Conservation (phyloP, 2,329 filamentous ascomycete species). For the Aureobasidium sp. region DNA sequence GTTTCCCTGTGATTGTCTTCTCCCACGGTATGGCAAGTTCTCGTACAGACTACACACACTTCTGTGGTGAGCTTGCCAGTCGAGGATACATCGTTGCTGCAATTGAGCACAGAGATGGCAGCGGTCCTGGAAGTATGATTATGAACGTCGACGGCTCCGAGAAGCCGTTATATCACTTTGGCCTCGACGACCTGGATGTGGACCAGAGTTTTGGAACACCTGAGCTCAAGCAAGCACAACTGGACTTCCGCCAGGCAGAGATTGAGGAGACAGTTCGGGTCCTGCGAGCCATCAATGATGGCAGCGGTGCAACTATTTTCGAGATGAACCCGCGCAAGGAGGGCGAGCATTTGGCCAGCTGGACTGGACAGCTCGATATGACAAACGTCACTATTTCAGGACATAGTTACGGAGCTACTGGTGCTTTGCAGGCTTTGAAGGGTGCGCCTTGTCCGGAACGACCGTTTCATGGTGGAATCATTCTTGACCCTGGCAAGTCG, state of each 20-base stretch:
- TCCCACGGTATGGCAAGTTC: constrained; percentile 42
- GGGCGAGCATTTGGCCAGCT: constrained; percentile 42
- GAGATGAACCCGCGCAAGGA: constrained; percentile 43
- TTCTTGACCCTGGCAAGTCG: constrained; percentile 59
- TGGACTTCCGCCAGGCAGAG: constrained; percentile 40
- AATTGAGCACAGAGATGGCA: constrained; percentile 42
- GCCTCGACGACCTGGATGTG: constrained; percentile 18
- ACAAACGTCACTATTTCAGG: constrained; percentile 51
- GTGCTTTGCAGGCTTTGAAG: constrained; percentile 54
- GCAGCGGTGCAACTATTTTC: constrained; percentile 29
- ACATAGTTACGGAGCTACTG: constrained; percentile 61
- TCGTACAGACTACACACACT: constrained; percentile 40
- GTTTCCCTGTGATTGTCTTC: constrained; percentile 39
- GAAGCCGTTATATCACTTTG: constrained; percentile 14
- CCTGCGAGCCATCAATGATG: constrained; percentile 34
- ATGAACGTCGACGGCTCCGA: constrained; percentile 29
- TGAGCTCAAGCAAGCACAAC: constrained; percentile 36
- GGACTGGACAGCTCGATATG: constrained; percentile 49
- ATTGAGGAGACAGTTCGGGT: constrained; percentile 39
- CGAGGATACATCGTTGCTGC: constrained; percentile 41
- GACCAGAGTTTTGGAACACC: constrained; percentile 18
- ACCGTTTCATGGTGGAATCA: constrained; percentile 51
- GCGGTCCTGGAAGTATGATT: constrained; percentile 38
- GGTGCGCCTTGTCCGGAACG: constrained; percentile 37
- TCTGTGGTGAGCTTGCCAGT: constrained; percentile 39